Evolutionary conservation across 805 yeast species (phyloP).

Genomic region (Grigorovia jiainica): DNA sequence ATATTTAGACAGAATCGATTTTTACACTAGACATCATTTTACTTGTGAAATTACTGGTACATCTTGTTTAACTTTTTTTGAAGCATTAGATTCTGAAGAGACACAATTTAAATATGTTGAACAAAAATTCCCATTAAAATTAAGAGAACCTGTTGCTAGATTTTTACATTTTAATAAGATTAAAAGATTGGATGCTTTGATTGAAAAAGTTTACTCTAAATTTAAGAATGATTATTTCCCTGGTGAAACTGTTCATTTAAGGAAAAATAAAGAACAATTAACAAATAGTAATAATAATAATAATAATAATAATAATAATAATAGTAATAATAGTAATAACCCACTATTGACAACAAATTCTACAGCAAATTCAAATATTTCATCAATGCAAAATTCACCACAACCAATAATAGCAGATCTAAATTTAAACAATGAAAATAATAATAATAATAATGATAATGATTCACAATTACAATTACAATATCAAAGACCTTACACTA

Average conservation of each 20-base stretch:
- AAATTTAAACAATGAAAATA: neutral
- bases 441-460: neutral
- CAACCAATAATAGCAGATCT: conserved; percentile 9
- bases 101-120: conserved; percentile 58
- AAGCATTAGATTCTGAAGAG: conserved; percentile 73
- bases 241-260: conserved; percentile 72
- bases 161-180: conserved; percentile 72
- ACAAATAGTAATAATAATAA: neutral
- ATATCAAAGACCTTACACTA: conserved; percentile 35
- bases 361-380: conserved; percentile 2
- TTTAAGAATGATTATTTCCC: conserved; percentile 84
- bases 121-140: conserved; percentile 76
- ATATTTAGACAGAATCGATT: conserved; percentile 62
- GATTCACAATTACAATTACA: conserved; percentile 9
- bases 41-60: conserved; percentile 95
- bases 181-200: conserved; percentile 75
- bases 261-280: conserved; percentile 21
- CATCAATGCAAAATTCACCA: conserved; percentile 15
- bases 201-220: conserved; percentile 71
- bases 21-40: conserved; percentile 66
- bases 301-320: conserved; percentile 1
- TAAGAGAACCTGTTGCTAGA: conserved; percentile 85
- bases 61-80: conserved; percentile 81
- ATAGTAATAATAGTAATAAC: neutral
- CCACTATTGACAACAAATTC: conserved; percentile 8